Base-by-base conservation (phyloP, 495 filamentous ascomycete genomes). In the Annulohypoxylon nitens region DNA sequence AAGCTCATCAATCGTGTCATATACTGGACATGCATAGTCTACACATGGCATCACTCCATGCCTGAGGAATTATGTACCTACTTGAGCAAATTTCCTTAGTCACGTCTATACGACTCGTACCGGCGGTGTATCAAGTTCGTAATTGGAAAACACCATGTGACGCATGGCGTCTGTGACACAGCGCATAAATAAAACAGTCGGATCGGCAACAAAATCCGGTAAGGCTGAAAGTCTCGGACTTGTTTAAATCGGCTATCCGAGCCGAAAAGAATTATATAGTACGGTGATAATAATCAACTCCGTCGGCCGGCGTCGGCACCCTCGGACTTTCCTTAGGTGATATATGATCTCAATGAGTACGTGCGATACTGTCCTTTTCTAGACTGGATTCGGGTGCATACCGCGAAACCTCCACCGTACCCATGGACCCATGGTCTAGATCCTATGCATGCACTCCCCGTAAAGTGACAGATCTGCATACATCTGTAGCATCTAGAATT, bases 401-500 rank as follows among this genome's bases (percentile, higher is more conserved):
- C 8, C 9, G 55, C 55, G 34, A 26, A 37, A 26, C 53, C 30
- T 37, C 18, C 25, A 55, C 20, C 26, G 5, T 36, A 36, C 34
- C 34, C n/a, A 34, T 10, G 3, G 14, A n/a, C 53, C 53, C n/a
- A 20, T 30, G 34, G 14, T 14, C 30, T 23, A 36, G n/a, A 33
- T 57, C 53, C 14, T 37, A 14, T 37, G 53, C 53, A 34, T 57
- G 53, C 34, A 57, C 26, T 2, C 23, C 25, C 51, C 51, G 23
- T 50, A 50, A 55, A 57, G 26, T 57, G 53, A 37, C 26, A 57
- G 53, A 57, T 57, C 53, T 57, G 23, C 47, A 50, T 25, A 23
- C 47, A 25, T 50, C 16, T 50, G 30, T 8, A 30, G 20, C 20
- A 23, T 23, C 20, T 23, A 23, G 20, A 55, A 55, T 59, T 59